Evolutionary conservation across 2,329 filamentous ascomycete species (phyloP), one percentile per base, ranked within the genome.

Genomic region (Geoglossum cookeanum): DNA sequence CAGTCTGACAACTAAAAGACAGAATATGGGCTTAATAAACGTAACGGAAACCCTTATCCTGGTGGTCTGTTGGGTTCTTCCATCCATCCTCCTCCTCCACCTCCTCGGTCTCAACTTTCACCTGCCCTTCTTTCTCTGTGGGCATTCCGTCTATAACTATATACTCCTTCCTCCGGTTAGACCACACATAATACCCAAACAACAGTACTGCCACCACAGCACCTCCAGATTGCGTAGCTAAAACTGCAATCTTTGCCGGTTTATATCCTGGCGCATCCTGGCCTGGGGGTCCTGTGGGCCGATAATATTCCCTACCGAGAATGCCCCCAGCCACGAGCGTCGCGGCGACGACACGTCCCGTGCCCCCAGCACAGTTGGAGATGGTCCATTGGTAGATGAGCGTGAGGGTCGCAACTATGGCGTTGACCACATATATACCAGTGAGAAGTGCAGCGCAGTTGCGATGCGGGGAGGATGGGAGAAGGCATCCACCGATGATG

Each of bases 41-140:
- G 62, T 81, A 81, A 54, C 76, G 71, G 64, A 81, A 81, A 22
- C 70, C 72, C 62, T 71, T 73, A 62, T 82, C 81, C 67, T 81
- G 74, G 63, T 66, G 72, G 59, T 81, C 79, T 5, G 78, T 81
- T 68, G 77, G 65, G 29, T 73, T 71, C 42, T 67, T 68, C 73
- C 70, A 80, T 3, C 69, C 68, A 58, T 74, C 70, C 1, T 72
- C 64, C 60, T 68, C 72, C 1, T 64, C 63, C 15, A 22, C 22
- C 22, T 72, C 72, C 61, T 76, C 71, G 57, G 66, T 62, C 47
- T 63, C 59, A 54, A 37, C 68, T 58, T 74, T 70, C 1, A 72
- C 64, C 60, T 68, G 72, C 1, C 64, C 63, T 15, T 37, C 35
- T 13, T 72, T 72, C 61, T 76, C 72, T 57, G 66, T 62, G 45